Evolutionary conservation across 768 basidiomycete genomes (phyloP), one percentile per base, ranked within the genome.

Genomic region (Kwoniella newhampshirensis): DNA sequence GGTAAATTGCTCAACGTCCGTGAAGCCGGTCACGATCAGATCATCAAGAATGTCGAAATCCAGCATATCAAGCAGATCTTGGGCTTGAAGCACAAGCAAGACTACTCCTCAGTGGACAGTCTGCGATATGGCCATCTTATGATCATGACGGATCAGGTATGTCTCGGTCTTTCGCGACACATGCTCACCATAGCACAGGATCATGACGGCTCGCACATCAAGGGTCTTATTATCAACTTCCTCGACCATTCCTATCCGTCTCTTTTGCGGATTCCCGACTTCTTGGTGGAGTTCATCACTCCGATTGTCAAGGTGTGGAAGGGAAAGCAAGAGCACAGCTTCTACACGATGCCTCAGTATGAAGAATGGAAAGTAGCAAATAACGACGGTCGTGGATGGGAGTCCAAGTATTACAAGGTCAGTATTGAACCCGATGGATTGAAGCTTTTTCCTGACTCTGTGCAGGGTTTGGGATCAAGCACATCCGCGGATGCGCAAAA

Each of bases 171-270:
- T 7, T 40, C 13, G 17, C 20, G 21, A 42, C 7, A 13, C 4
- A 23, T 4, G 44, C 54, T 55, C 12, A 46, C 21, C 9, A 3
- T 15, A 11, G 9, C 27, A 5, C 71, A 96, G 91, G 96, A 99
- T 84, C 91, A 98, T 78, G 96, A 99, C 78, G 96, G 96, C 49
- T 98, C 96, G n/a, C 96, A 99, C 78, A 99, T 99, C 80, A 99
- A 99, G 77, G 96, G 96, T n/a, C 83, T 98, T 7, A 82, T 99
- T 46, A 93, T 99, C 79, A 99, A 99, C 78, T 98, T 92, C 76
- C 79, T 99, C 59, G 96, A 98, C 70, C 88, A 93, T 74, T 98
- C 92, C 77, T 97, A 87, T 77, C 96, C 96, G 0, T 96, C 94
- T 1, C 80, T 99, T 20, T 82, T 99, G 55, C 91, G 86, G 74